These are phyloP conservation scores for Phlebiopsis gigantea DNA, from an alignment of 768 basidiomycete genomes.

Conservation along the genomic window DNA sequence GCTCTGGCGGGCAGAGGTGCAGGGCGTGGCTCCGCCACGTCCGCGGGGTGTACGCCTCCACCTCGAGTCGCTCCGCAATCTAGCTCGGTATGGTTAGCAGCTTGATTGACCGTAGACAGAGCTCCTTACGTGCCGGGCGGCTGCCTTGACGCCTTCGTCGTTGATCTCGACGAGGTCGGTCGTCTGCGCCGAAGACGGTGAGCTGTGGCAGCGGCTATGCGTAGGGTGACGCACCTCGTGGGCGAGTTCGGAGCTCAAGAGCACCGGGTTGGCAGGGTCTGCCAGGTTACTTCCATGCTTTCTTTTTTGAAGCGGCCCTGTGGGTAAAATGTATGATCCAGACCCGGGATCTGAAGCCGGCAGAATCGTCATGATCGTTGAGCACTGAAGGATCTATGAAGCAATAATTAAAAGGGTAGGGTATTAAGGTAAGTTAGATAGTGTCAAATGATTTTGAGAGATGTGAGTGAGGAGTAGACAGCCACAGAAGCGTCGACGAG, in stretches of 20 bases:
- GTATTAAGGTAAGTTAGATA: background rate
- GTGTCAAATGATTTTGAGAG: background rate
- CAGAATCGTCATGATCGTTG: background rate
- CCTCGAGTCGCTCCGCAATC: conserved; percentile 55
- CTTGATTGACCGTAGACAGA: conserved; percentile 16
- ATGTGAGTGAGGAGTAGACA: background rate
- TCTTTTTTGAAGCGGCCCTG: background rate
- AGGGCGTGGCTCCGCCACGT: conserved; percentile 77
- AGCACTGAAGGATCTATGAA: background rate
- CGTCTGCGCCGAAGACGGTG: conserved; percentile 32
- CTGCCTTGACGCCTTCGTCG: conserved; percentile 52
- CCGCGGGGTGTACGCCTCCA: conserved; percentile 69
- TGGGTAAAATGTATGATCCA: background rate
- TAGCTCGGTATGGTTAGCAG: conserved; percentile 22
- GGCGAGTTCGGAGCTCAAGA: conserved; percentile 51
- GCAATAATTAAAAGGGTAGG: background rate
- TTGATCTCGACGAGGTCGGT: conserved; percentile 57
- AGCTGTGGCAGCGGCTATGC: background rate
- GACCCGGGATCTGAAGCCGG: background rate
- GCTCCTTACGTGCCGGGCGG: conserved; percentile 58
- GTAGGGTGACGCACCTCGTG: conserved; percentile 38
- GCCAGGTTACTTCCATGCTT: background rate
- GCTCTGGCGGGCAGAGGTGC: conserved; percentile 69
- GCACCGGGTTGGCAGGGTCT: conserved; percentile 46
- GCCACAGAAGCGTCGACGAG: background rate